These are phyloP conservation scores for Fusarium chlamydosporum DNA, from an alignment of 2,329 filamentous ascomycete species.

Conservation along the genomic window DNA sequence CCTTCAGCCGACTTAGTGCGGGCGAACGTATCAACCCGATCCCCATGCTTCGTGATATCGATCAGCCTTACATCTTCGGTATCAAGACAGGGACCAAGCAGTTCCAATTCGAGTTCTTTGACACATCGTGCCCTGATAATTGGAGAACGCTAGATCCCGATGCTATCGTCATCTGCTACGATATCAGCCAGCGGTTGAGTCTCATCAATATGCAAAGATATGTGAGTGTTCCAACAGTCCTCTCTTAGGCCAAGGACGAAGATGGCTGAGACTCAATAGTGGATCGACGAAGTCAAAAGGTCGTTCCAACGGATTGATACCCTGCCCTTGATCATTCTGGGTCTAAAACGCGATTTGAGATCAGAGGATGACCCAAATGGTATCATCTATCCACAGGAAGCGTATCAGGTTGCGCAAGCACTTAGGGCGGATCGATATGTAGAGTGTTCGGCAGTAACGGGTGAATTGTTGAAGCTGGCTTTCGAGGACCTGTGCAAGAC, in stretches of 20 bases:
- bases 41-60: constrained; percentile 67
- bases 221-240: constrained; percentile 58
- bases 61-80: constrained; percentile 73
- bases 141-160: constrained; percentile 72
- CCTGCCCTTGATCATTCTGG: constrained; percentile 69
- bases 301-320: constrained; percentile 63
- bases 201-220: constrained; percentile 71
- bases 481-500: constrained; percentile 74
- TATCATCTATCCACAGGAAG: constrained; percentile 73
- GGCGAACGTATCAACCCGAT: constrained; percentile 60
- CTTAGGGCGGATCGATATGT: constrained; percentile 74
- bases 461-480: constrained; percentile 69
- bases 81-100: constrained; percentile 58
- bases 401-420: constrained; percentile 68
- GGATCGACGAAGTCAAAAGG: constrained; percentile 68
- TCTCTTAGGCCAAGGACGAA: constrained; percentile 2
- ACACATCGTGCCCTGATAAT: constrained; percentile 70
- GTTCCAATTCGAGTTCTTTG: constrained; percentile 71
- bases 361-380: constrained; percentile 71
- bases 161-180: constrained; percentile 72
- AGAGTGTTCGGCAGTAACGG: constrained; percentile 73
- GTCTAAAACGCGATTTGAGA: constrained; percentile 72
- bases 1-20: constrained; percentile 65
- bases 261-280: constrained; percentile 58
- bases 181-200: constrained; percentile 70